These are phyloP conservation scores for Pseudohalonectria lignicola DNA, from an alignment of 2,329 filamentous ascomycete species.

Conservation along the genomic window DNA sequence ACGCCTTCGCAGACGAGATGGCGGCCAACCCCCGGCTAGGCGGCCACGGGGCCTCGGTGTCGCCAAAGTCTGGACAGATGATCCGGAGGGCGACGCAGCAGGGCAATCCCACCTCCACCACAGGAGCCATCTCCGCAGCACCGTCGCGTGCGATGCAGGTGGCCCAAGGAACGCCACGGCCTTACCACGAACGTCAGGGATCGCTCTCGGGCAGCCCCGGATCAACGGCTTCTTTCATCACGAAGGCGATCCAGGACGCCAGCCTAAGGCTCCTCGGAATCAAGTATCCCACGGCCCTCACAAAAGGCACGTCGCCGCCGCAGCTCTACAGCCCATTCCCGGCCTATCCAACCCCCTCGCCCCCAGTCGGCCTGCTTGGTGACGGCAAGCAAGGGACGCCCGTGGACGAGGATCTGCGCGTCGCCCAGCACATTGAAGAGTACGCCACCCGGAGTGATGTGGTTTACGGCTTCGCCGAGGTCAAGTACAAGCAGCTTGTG, in stretches of 20 bases:
- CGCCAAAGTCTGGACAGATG: constrained; percentile 51
- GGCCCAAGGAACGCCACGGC: constrained; percentile 47
- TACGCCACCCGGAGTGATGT: constrained; percentile 89
- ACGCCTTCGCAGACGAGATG: constrained; percentile 91
- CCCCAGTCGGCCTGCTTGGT: constrained; percentile 51
- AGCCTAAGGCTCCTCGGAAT: constrained; percentile 66
- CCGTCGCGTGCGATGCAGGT: constrained; percentile 66
- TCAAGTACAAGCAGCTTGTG: constrained; percentile 96
- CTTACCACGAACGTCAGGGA: constrained; percentile 59
- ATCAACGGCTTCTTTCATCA: constrained; percentile 82
- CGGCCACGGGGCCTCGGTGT: constrained; percentile 30
- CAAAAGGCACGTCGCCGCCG: constrained; percentile 61
- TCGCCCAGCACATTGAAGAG: constrained; percentile 78
- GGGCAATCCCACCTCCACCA: constrained; percentile 55
- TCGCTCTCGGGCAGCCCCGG: constrained; percentile 62
- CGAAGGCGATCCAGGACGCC: constrained; percentile 89
- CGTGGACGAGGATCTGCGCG: constrained; percentile 68
- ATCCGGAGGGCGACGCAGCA: constrained; percentile 70
- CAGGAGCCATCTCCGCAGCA: constrained; percentile 57
- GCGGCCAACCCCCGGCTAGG: constrained; percentile 66
- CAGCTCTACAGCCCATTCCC: constrained; percentile 74
- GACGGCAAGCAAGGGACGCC: constrained; percentile 49
- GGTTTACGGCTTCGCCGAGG: constrained; percentile 94
- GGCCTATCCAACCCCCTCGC: constrained; percentile 62
- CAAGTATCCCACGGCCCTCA: constrained; percentile 52